Evolutionary conservation across 768 basidiomycete genomes (phyloP).

Genomic region (Mycena filopes): DNA sequence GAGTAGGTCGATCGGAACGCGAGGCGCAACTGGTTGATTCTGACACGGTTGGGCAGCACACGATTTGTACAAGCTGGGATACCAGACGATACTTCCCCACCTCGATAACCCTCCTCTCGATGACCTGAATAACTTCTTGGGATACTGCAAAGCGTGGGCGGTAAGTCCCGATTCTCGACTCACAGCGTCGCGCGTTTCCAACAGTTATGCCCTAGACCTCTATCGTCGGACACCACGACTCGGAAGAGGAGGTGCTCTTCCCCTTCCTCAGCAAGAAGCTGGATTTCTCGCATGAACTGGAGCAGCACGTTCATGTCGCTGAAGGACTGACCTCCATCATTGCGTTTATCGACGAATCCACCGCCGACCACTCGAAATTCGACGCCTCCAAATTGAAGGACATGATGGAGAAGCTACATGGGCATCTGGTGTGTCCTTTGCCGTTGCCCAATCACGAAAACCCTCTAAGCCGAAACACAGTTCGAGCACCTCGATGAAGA

Average conservation of each 20-base stretch:
- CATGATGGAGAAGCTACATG: slow-evolving; percentile 41
- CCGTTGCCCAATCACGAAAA: no score
- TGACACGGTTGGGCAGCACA: slow-evolving; percentile 38
- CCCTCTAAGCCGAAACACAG: slow-evolving; percentile 28
- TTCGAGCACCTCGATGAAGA: slow-evolving; percentile 51
- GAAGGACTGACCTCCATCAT: slow-evolving; percentile 40
- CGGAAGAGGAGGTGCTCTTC: slow-evolving; percentile 50
- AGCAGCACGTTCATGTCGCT: slow-evolving; percentile 50
- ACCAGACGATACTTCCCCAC: slow-evolving; percentile 45
- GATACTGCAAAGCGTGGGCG: slow-evolving; percentile 52
- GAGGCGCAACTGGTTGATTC: not conserved
- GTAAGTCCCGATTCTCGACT: not conserved
- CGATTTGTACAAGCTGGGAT: slow-evolving; percentile 48
- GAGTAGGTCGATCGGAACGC: slow-evolving; percentile 20
- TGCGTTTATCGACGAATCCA: slow-evolving; percentile 36
- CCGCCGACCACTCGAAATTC: slow-evolving; percentile 43
- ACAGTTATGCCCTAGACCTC: slow-evolving; percentile 21
- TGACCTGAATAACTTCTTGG: slow-evolving; percentile 52
- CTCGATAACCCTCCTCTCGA: slow-evolving; percentile 47
- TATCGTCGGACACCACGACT: slow-evolving; percentile 48
- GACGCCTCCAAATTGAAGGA: slow-evolving; percentile 40
- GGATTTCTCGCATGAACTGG: slow-evolving; percentile 49
- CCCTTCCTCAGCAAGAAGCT: slow-evolving; percentile 48
- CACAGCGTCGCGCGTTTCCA: not conserved
- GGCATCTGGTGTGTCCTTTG: slow-evolving; percentile 43